These are phyloP conservation scores for Naganishia onofrii DNA, from an alignment of 768 basidiomycete species.

Conservation along the genomic window DNA sequence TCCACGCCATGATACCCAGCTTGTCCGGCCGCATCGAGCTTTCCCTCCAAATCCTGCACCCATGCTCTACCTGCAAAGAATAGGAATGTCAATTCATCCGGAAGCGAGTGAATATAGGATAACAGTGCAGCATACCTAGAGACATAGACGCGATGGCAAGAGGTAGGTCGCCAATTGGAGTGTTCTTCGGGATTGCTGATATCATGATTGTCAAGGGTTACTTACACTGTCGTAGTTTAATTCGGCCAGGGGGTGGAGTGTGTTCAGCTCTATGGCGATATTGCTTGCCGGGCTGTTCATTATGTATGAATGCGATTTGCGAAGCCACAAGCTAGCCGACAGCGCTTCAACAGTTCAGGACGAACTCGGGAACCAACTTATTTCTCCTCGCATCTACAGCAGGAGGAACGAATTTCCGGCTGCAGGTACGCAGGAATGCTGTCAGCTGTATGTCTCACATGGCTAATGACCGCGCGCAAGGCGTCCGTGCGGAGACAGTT, in stretches of 20 bases:
- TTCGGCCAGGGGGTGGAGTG: background rate
- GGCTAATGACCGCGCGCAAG: too few relatives aligned
- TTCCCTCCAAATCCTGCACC: conserved; percentile 20
- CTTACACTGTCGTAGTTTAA: background rate
- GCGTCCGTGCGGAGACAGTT: background rate
- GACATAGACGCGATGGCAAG: conserved; percentile 20
- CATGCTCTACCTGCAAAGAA: conserved; percentile 6
- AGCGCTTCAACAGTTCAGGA: too few relatives aligned
- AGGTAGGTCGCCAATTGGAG: conserved; percentile 7
- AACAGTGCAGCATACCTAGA: background rate
- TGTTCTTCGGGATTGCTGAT: conserved; percentile 12
- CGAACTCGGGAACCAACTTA: too few relatives aligned
- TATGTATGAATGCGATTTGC: background rate
- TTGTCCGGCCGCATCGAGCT: conserved; percentile 18
- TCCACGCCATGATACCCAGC: conserved; percentile 22
- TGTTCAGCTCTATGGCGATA: background rate
- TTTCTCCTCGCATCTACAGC: background rate
- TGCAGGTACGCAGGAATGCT: too few relatives aligned
- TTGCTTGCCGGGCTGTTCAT: background rate
- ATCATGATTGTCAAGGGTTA: conserved; percentile 1
- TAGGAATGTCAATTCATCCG: background rate
- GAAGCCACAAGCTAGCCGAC: too few relatives aligned
- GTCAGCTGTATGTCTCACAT: too few relatives aligned
- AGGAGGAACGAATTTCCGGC: background rate
- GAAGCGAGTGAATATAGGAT: background rate